These are phyloP conservation scores for Trametes maxima DNA, from an alignment of 768 basidiomycete species.

Conservation along the genomic window DNA sequence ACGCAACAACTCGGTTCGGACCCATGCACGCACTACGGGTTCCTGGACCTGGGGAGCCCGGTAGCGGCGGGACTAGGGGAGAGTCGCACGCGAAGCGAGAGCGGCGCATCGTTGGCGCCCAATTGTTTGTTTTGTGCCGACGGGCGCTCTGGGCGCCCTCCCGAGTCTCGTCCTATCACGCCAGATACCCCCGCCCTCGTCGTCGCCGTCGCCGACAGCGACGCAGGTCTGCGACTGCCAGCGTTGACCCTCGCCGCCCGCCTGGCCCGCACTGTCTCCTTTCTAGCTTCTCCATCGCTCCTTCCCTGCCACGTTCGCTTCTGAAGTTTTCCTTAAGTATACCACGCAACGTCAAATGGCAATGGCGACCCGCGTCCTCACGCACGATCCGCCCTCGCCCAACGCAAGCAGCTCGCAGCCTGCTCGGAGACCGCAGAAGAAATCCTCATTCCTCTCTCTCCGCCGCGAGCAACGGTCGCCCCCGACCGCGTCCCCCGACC, in stretches of 20 bases:
- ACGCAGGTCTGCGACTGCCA: conserved; percentile 22
- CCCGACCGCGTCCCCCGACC: conserved; percentile 11
- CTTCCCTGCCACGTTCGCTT: conserved; percentile 26
- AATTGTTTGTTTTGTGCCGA: conserved; percentile 14
- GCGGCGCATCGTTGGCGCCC: conserved; percentile 10
- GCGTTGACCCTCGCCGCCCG: background rate
- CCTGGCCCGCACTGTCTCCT: conserved; percentile 17
- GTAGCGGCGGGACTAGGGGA: too few relatives aligned
- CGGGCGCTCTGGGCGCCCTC: background rate
- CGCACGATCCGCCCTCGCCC: conserved; percentile 15
- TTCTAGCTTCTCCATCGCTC: conserved; percentile 21
- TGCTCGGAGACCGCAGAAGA: conserved; percentile 52
- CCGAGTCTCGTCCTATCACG: conserved; percentile 16
- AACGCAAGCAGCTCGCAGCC: conserved; percentile 31
- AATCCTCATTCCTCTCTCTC: conserved; percentile 59
- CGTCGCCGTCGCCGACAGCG: conserved; percentile 26
- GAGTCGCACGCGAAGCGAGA: conserved; percentile 1
- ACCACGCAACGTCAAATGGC: conserved; percentile 18
- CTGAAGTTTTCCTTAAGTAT: conserved; percentile 14
- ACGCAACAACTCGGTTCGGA: too few relatives aligned
- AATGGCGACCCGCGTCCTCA: conserved; percentile 18
- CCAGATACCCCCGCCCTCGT: conserved; percentile 22
- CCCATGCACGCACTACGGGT: too few relatives aligned
- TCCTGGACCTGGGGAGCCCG: too few relatives aligned
- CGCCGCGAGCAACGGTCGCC: conserved; percentile 29